phyloP scores from a whole-genome alignment of 495 filamentous ascomycete genomes.

The Pyrenopolyporus hunteri region DNA sequence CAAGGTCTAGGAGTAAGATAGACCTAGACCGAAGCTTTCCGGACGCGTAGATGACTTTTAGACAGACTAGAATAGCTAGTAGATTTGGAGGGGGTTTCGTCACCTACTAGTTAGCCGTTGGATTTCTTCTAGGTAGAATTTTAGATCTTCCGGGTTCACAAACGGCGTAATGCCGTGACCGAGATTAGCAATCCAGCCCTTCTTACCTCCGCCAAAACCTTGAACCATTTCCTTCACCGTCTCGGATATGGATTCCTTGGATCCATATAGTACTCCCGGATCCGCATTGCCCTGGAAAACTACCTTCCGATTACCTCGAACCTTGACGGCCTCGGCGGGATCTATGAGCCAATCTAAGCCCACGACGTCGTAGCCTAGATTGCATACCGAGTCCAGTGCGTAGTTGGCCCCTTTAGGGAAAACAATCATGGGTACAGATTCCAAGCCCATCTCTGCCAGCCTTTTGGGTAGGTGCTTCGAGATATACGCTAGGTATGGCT shows the following conservation, averaged over 20 bases:
- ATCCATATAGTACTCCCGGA: slow-evolving; percentile 90
- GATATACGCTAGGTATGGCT: slow-evolving; percentile 87
- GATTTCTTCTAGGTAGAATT: slow-evolving; percentile 92
- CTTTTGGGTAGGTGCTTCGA: slow-evolving; percentile 74
- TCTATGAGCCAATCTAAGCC: slow-evolving; percentile 95
- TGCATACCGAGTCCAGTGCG: slow-evolving; percentile 83
- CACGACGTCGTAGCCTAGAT: slow-evolving; percentile 89
- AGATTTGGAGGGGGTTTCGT: background rate
- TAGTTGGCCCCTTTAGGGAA: slow-evolving; percentile 99
- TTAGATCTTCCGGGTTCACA: slow-evolving; percentile 89
- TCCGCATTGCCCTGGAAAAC: slow-evolving; percentile 95
- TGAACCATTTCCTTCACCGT: slow-evolving; percentile 82
- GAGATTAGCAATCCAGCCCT: slow-evolving; percentile 81
- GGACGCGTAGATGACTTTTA: slow-evolving; percentile 15
- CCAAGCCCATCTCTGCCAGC: slow-evolving; percentile 72
- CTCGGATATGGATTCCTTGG: slow-evolving; percentile 74
- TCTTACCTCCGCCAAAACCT: slow-evolving; percentile 70
- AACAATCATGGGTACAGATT: slow-evolving; percentile 94
- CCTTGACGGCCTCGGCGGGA: slow-evolving; percentile 78
- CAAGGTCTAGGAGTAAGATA: slow-evolving; percentile 32
- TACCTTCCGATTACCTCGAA: slow-evolving; percentile 72
- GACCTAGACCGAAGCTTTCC: slow-evolving; percentile 37
- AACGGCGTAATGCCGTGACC: slow-evolving; percentile 95
- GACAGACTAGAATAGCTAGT: background rate
- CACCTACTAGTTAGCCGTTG: slow-evolving; percentile 64